Base-by-base conservation (phyloP, 176 grass and related monocot species). In the Neostapfia colusana region DNA sequence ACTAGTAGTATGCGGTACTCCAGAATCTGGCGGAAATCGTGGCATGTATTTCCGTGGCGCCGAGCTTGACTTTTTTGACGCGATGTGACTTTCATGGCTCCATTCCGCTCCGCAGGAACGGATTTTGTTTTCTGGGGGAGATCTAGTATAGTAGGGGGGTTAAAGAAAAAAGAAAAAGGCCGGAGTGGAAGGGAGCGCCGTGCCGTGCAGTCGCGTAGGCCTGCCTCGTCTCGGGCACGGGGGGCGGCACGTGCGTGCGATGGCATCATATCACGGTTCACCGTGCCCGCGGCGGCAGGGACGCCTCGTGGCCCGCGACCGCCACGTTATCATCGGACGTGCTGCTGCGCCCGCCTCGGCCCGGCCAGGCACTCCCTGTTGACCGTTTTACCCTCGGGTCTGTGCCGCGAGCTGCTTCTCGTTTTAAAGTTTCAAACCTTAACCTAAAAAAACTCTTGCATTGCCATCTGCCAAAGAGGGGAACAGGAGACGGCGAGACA, bases 1-100 rank as follows among this genome's bases (percentile, higher is more conserved):
- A 31, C 2, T 31, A 31, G 3, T 31, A 24, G n/a, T 34, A 65
- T 50, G 84, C 36, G 28, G 44, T 46, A n/a, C n/a, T n/a, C n/a
- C n/a, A 64, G 64, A 80, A 76, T 85, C 76, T 68, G 54, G 72
- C 65, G 54, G 36, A 73, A 79, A 63, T 74, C 31, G 80, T 36
- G 51, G 2, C 65, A 17, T 23, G 60, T 44, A 74, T 59, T 68
- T 50, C 18, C 4, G 61, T 4, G 15, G 61, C 17, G 31, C 1
- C 20, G 3, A 6, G 16, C 12, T 85, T 72, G 65, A 9, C 21
- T 21, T 12, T 50, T n/a, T n/a, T n/a, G n/a, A n/a, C n/a, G n/a
- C n/a, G 85, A 82, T 67, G 79, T 73, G 59, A 62, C 46, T 38
- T 46, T 10, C 54, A 57, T 28, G 37, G 54, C 28, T 43, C 38